Evolutionary conservation across 768 basidiomycete genomes (phyloP), one percentile per base, ranked within the genome.

Genomic region (Psilocybe azurescens): DNA sequence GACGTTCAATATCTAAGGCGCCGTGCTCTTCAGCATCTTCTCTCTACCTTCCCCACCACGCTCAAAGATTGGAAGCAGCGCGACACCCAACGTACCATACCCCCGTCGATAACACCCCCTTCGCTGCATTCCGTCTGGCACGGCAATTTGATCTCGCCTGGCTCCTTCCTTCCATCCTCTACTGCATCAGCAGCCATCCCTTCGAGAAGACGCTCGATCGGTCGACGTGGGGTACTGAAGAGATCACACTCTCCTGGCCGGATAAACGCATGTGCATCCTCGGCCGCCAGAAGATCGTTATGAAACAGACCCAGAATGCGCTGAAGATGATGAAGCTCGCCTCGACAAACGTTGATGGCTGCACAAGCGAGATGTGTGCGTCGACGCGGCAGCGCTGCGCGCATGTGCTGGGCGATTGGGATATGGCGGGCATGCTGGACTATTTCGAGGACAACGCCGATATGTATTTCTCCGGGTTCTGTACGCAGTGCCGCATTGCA

Each of bases 31-130:
- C 61, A 64, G 5, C 77, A 79, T 65, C 73, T 81, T 30, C 62
- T 64, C n/a, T 65, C 70, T 29, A 74, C 76, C 3, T 80, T 77
- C 66, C 79, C 79, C 3, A 73, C 66, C 14, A 70, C 76, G 13
- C 74, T 80, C 16, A 41, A 62, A 0, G 72, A 62, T 1, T 80
- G 77, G 73, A 69, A 73, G n/a, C 56, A 65, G 28, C 76, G 79
- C 51, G 73, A 79, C 36, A 59, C 57, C 2, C 58, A 61, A 5
- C 75, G 79, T 32, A 79, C 78, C 7, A 77, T 79, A 57, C 75
- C 77, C 70, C 75, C 16, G 68, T 75, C 59, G 75, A 77, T 52
- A 76, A 77, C 60, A 76, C 77, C 11, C 78, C 79, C 3, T 80
- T 80, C 61, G 76, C 73, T 44, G 75, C 75, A 11, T 69, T 78